Conservation (phyloP, 2,329 filamentous ascomycete species). For the Furcasterigmium furcatum region DNA sequence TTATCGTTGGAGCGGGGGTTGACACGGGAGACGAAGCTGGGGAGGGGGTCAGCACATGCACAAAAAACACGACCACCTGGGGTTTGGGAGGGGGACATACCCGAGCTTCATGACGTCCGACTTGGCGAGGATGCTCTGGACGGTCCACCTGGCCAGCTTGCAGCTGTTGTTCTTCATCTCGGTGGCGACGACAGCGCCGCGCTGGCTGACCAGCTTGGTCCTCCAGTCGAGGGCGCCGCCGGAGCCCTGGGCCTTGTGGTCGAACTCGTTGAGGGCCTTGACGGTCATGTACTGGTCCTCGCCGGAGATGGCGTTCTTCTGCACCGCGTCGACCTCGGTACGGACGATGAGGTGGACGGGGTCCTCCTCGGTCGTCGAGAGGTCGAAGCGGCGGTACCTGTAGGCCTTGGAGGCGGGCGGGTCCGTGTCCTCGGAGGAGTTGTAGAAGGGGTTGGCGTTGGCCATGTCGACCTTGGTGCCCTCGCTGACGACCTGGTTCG, state of each 20-base stretch:
- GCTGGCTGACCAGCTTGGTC: constrained; percentile 88
- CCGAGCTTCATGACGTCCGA: constrained; percentile 99
- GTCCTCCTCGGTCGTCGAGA: constrained; percentile 83
- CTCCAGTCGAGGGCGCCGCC: constrained; percentile 97
- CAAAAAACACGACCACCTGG: neutral
- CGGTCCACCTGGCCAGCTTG: constrained; percentile 97
- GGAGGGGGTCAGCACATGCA: constrained; percentile 19
- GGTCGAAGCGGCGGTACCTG: constrained; percentile 96
- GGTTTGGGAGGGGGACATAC: constrained; percentile 45
- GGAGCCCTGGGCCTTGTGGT: constrained; percentile 93
- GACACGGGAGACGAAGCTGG: constrained; percentile 87
- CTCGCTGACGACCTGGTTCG: constrained; percentile 90
- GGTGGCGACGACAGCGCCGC: constrained; percentile 94
- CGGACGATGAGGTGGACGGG: constrained; percentile 90
- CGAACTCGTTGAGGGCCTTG: constrained; percentile 98
- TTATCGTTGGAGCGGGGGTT: constrained; percentile 91
- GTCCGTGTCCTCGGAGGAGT: constrained; percentile 86
- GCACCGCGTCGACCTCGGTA: constrained; percentile 90
- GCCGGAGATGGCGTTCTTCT: constrained; percentile 90
- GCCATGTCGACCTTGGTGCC: constrained; percentile 77
- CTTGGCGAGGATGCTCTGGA: constrained; percentile 92
- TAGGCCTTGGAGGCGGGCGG: constrained; percentile 94
- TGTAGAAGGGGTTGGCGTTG: constrained; percentile 97
- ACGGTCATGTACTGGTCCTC: constrained; percentile 90
- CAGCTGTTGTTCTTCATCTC: constrained; percentile 99